Evolutionary conservation across 148 eudicot species (phyloP), one percentile per base, ranked within the genome.

Genomic region (Amaranthus palmeri): DNA sequence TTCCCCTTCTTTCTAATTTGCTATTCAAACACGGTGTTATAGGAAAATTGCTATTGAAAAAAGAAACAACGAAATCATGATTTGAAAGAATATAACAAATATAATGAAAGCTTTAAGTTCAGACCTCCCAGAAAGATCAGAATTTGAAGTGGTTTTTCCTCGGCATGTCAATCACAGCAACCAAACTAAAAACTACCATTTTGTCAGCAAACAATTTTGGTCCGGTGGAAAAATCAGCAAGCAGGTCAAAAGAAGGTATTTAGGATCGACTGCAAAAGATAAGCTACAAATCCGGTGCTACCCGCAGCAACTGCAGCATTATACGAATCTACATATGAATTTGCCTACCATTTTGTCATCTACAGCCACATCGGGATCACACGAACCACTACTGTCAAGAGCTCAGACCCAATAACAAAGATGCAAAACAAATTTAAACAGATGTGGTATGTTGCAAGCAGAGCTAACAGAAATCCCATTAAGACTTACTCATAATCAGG

Each of bases 381-480:
- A 61, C 83, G 51, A 73, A 48, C 74, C 15, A 51, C 78, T 80
- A 82, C 72, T 75, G 74, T 76, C 72, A 80, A 76, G 71, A 84
- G 68, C 79, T 64, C 72, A 68, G n/a, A 36, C 60, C 74, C 78
- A 80, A 77, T 70, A 71, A 72, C 65, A 63, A 57, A 18, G 18
- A 47, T 10, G 14, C 9, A 46, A 42, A 62, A 25, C 36, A 36
- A 7, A 48, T 48, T 4, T 15, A 12, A 68, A 51, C 4, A 0
- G 57, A 17, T n/a, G 52, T 36, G 68, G 45, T 15, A 14, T 52
- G 17, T 12, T 51, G 46, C 44, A 72, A 52, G 46, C 73, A 72
- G 36, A 25, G 69, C 53, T 51, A 48, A n/a, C 7, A 74, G 59
- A 10, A 65, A 73, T 53, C 47, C 69, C 56, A 79, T 73, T 11